Evolutionary conservation across 2,329 filamentous ascomycete species (phyloP), one percentile per base, ranked within the genome.

Genomic region (Emmonsia crescens): DNA sequence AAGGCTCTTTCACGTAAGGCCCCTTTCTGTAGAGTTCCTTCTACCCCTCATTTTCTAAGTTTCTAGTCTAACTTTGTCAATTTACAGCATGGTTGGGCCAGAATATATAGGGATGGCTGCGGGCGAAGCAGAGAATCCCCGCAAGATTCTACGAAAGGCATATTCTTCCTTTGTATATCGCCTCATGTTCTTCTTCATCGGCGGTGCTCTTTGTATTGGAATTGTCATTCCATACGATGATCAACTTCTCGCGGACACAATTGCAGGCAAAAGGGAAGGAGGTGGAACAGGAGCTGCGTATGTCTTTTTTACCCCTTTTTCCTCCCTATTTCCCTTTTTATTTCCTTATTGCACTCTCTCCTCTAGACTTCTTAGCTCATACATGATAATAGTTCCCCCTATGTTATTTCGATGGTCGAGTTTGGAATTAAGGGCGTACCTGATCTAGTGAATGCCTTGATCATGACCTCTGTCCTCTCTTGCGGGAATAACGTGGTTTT

Each of bases 91-190:
- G 65, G 81, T 83, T n/a, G 85, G 85, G 0, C 84, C 84, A 0
- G 85, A 87, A 67, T 86, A 85, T 73, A 83, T 87, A 66, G 70
- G 75, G 14, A 79, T 80, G 79, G 76, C 79, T 4, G 85, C 86
- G 1, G 86, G 82, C 12, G 87, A 89, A 70, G 82, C 87, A 1
- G 82, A 87, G 67, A 86, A 87, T 64, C 87, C 87, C 0, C 82
- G 86, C 5, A 77, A 75, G n/a, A 80, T 86, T 27, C 84, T 92
- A 75, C 87, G 86, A 0, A 83, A 82, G 29, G 88, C 88, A 1
- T 90, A 85, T 73, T 87, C 88, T 62, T 83, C 86, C 60, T 86
- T 90, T 2, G 89, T 89, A 70, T 90, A 88, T 75, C 85, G 89
- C n/a, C 77, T 91, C 33, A 85, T 86, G 0, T 75, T 83, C 19